These are phyloP conservation scores for Prinsepia uniflora DNA, from an alignment of 306 rosid genomes.

Conservation along the genomic window DNA sequence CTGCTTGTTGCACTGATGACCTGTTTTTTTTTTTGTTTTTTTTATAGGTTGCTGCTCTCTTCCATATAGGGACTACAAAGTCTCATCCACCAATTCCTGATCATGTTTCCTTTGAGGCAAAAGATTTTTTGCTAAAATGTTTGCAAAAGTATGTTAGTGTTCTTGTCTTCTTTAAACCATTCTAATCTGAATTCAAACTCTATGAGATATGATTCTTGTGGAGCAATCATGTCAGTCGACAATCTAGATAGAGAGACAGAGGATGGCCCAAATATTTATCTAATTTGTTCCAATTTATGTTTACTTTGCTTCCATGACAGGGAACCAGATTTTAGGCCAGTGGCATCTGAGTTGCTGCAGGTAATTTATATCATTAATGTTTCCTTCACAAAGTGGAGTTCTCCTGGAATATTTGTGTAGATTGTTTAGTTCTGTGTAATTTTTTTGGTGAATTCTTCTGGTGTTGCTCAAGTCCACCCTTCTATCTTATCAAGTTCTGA, in stretches of 20 bases:
- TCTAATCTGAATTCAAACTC: slow-evolving; percentile 12
- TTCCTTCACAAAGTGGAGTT: slow-evolving; percentile 16
- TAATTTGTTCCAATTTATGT: neutral
- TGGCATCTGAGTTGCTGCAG: slow-evolving; percentile 90
- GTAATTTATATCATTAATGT: slow-evolving; percentile 38
- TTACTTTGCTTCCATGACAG: slow-evolving; percentile 43
- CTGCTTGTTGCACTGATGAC: slow-evolving; percentile 34
- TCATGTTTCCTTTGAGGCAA: slow-evolving; percentile 76
- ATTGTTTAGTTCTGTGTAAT: slow-evolving; percentile 12
- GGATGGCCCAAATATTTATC: neutral
- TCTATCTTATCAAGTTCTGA: slow-evolving; percentile 24
- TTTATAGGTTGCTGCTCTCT: slow-evolving; percentile 94
- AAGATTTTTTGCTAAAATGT: slow-evolving; percentile 91
- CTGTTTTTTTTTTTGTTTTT: slow-evolving; percentile 24
- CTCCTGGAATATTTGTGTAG: slow-evolving; percentile 13
- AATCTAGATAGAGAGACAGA: slow-evolving; percentile 5
- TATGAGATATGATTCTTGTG: slow-evolving; percentile 3
- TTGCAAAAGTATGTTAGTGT: slow-evolving; percentile 67
- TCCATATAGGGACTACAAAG: slow-evolving; percentile 93
- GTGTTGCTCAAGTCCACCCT: slow-evolving; percentile 15
- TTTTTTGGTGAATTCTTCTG: slow-evolving; percentile 11
- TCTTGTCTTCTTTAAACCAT: slow-evolving; percentile 19
- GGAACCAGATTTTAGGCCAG: slow-evolving; percentile 78
- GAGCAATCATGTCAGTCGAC: neutral
- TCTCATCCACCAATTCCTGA: slow-evolving; percentile 99